Conservation (phyloP, 164 flowering plant genomes). For the Berberis vulgaris region DNA sequence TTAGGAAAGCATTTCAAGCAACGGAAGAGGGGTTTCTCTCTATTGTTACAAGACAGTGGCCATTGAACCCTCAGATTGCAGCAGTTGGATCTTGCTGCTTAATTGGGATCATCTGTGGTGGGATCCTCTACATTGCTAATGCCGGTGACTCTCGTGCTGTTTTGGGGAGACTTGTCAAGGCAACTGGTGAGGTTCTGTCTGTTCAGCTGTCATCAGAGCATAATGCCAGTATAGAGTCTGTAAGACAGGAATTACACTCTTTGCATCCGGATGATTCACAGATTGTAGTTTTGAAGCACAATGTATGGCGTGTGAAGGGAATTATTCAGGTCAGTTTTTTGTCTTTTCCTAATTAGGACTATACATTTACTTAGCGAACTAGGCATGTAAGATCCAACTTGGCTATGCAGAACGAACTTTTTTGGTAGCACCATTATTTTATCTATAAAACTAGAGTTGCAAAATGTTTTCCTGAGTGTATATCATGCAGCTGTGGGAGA, state of each 20-base stretch:
- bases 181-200: constrained; percentile 59
- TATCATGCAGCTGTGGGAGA: too few relatives aligned
- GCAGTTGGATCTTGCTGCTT: constrained; percentile 88
- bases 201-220: constrained; percentile 62
- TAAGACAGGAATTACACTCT: constrained; percentile 62
- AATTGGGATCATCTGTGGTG: constrained; percentile 53
- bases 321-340: constrained; percentile 57
- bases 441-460: too few relatives aligned
- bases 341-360: not conserved
- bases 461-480: too few relatives aligned
- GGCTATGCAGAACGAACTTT: too few relatives aligned
- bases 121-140: constrained; percentile 69
- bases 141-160: constrained; percentile 84
- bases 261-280: constrained; percentile 74
- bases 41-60: constrained; percentile 63
- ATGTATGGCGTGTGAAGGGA: constrained; percentile 89
- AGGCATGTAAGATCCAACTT: too few relatives aligned
- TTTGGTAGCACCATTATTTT: too few relatives aligned
- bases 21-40: constrained; percentile 83
- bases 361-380: not conserved
- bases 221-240: constrained; percentile 57
- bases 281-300: constrained; percentile 75
- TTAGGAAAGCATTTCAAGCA: constrained; percentile 66
- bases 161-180: constrained; percentile 56
- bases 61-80: constrained; percentile 70